Base-by-base conservation (phyloP, 441 rosid genomes). In the Viola pubescens region DNA sequence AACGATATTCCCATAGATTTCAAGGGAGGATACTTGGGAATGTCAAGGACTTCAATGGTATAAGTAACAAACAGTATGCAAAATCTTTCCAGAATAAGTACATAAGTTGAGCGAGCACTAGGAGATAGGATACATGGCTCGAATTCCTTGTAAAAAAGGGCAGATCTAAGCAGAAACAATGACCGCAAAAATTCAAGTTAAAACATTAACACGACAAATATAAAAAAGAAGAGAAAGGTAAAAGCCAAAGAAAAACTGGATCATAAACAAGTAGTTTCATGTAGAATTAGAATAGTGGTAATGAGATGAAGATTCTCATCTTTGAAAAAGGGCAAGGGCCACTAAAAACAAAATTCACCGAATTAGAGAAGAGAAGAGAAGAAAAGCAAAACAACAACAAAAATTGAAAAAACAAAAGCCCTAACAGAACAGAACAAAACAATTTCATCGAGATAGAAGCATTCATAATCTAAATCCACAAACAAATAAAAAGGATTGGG, bases 1-100 rank as follows among this genome's bases (percentile, higher is more conserved):
- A 48, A 92, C 82, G 64, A 89, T 81, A 66, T 84, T 80, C 56
- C 97, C 97, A 67, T 86, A 83, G 64, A 92, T 83, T 54, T 92
- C 97, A 14, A 83, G 91, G 52, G 94, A 86, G 78, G 89, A 92
- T 60, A 92, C 98, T 92, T 65, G 51, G 12, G 37, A 43, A 62
- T 43, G 91, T 86, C 77, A 84, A 89, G 97, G 81, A 82, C 48
- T 59, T 62, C 56, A 56, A 54, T 41, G 37, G 19, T 6, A 57
- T 56, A 51, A 59, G 50, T 8, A 34, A 12, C 60, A 49, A 59
- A 65, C 10, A 41, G 14, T 7, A 43, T 55, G 52, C 53, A 43
- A 51, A 37, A 43, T 13, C n/a, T 19, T 54, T 55, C 7, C 8
- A 19, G 56, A 54, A 48, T 56, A 42, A 3, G 19, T 40, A 8